A percentile compares a stretch with the other conserved stretches of the same genome.
Conservation (phyloP, 257 asterid species). For the Solanum sejunctum region DNA sequence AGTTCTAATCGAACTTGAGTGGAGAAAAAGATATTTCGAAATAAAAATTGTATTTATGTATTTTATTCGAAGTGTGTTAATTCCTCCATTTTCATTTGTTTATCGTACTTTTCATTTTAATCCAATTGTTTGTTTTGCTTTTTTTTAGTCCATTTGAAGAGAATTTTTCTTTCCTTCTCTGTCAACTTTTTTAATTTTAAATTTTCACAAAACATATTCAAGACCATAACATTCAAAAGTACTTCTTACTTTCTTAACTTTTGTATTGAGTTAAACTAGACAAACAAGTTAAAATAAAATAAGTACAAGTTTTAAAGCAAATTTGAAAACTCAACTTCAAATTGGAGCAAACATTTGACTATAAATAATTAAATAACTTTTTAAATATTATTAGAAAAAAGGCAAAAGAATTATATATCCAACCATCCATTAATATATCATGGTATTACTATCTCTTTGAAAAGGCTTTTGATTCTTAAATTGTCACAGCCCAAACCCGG, state of each 20-base stretch:
- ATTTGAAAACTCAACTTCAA: neutral
- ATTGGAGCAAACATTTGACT: neutral
- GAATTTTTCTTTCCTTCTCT: neutral
- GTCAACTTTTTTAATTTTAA: too few relatives aligned
- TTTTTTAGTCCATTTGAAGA: neutral
- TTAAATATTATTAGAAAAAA: too few relatives aligned
- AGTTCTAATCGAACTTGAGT: neutral
- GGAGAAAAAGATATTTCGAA: neutral
- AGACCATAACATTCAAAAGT: neutral
- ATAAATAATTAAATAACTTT: neutral
- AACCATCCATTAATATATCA: neutral
- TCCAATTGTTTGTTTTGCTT: too few relatives aligned
- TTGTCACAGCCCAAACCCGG: too few relatives aligned
- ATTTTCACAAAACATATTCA: too few relatives aligned
- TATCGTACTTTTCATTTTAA: too few relatives aligned
- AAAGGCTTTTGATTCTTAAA: neutral
- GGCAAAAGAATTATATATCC: neutral
- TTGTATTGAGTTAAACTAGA: too few relatives aligned
- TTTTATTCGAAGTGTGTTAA: neutral
- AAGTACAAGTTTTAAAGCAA: neutral
- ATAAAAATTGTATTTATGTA: neutral
- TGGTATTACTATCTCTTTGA: neutral
- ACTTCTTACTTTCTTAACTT: too few relatives aligned
- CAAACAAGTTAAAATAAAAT: too few relatives aligned
- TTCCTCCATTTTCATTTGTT: neutral